Conservation (phyloP, 1,139 yeast species). For the Groenewaldozyma sp. region DNA sequence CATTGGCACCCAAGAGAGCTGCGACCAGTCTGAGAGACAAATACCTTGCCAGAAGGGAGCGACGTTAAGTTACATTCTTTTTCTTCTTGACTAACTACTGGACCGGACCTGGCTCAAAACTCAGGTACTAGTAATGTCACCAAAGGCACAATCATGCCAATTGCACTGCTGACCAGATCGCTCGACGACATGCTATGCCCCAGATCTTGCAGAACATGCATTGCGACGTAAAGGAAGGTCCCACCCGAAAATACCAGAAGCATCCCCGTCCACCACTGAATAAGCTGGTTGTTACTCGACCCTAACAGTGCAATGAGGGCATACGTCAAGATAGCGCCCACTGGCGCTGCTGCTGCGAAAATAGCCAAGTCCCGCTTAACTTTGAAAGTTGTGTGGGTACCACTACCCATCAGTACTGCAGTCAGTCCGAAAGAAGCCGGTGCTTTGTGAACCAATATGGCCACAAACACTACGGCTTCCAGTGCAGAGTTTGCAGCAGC, state of each 20-base stretch:
- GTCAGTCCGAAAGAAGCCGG: slow-evolving; percentile 69
- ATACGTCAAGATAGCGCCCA: slow-evolving; percentile 42
- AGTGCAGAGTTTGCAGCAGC: slow-evolving; percentile 39
- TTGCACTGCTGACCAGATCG: slow-evolving; percentile 16
- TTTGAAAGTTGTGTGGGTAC: slow-evolving; percentile 19
- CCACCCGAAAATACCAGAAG: slow-evolving; percentile 60
- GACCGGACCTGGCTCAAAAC: slow-evolving; percentile 13
- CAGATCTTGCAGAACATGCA: slow-evolving; percentile 47
- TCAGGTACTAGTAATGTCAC: slow-evolving; percentile 27
- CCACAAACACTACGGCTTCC: slow-evolving; percentile 44
- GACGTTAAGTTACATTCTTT: slow-evolving; percentile 6
- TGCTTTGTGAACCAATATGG: slow-evolving; percentile 61
- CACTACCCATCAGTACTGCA: slow-evolving; percentile 42
- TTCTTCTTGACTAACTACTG: background rate
- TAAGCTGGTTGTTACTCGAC: slow-evolving; percentile 18
- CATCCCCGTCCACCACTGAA: slow-evolving; percentile 41
- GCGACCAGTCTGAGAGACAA: slow-evolving; percentile 7
- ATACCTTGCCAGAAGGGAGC: slow-evolving; percentile 8
- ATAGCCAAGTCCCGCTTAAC: slow-evolving; percentile 37
- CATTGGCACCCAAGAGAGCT: slow-evolving; percentile 10
- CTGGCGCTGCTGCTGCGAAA: slow-evolving; percentile 47
- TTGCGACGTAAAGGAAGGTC: slow-evolving; percentile 60
- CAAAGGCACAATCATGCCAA: slow-evolving; percentile 29
- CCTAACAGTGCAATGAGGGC: slow-evolving; percentile 31
- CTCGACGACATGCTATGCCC: slow-evolving; percentile 4